Evolutionary conservation across 1,284 basidiomycete genomes (phyloP), one percentile per base, ranked within the genome.

Genomic region (Ceratobasidium sp.): DNA sequence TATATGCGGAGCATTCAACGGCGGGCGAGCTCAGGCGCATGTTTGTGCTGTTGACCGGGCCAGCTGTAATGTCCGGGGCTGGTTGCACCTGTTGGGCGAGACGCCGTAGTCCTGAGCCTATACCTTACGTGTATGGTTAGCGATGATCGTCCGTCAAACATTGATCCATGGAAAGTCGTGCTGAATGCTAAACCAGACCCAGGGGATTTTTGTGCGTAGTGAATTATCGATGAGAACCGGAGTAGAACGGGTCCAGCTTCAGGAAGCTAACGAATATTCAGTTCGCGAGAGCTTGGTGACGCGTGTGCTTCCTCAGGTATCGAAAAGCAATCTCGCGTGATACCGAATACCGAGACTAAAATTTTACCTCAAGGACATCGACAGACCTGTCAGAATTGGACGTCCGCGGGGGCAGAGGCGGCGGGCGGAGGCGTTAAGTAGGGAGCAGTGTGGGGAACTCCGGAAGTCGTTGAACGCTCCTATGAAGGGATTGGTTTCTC

Each of bases 251-350:
- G 72, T 63, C 60, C 46, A 42, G 42, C 46, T 75, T 55, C 60
- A 75, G 33, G 61, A 75, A 70, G 53, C 53, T 33, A 40, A 72
- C 26, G 70, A 44, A 60, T 44, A 28, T 44, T 23, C 56, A 72
- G 46, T 46, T 26, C 69, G 15, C 46, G 23, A 69, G 39, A 56
- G 13, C 26, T 61, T 44, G 56, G 70, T 72, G 70, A 72, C 70
- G 55, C 58, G 42, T 46, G 46, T 72, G 70, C 70, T 72, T 72
- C 58, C n/a, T 42, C 20, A 33, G 56, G n/a, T 26, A 71, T 56
- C 39, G 70, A 72, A 63, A 67, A 76, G 53, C 49, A 13, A 46
- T n/a, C 53, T 64, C 75, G 75, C 75, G 53, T 77, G 75, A 77
- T 66, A 66, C 61, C 51, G 70, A 56, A 42, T 33, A 60, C 56